Evolutionary conservation across 768 basidiomycete species (phyloP), one percentile per base, ranked within the genome.

Genomic region (Plicaturopsis crispa): DNA sequence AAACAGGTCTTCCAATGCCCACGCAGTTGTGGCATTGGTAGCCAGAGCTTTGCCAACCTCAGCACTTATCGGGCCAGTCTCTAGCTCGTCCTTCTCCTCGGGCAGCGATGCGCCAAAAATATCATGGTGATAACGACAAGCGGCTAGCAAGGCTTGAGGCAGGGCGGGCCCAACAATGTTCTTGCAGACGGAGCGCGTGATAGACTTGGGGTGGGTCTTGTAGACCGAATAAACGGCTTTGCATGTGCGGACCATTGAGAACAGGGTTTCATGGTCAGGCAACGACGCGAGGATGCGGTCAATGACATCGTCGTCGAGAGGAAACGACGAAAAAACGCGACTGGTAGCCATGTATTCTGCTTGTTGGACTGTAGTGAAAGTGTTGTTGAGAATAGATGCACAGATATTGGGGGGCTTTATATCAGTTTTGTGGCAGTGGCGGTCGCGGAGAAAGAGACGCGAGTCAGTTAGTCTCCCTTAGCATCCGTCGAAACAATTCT

Each of bases 1-100:
- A 43, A 62, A 70, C 1, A 67, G 42, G 32, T 59, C 57, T 48
- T 67, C 66, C 23, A 70, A 40, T 3, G 38, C 33, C 4, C 33
- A 46, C 14, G 61, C 53, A 11, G 49, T 44, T n/a, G 33, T 18
- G 8, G 56, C 57, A 36, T 56, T 50, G 2, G 33, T n/a, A 10
- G 46, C 46, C 14, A 68, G 34, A 8, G 42, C 13, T 37, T 40
- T 24, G 37, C 35, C 45, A 39, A 59, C 57, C 43, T 49, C 19
- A 47, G 28, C 10, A 24, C 44, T 44, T 31, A 56, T 47, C 18
- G 46, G 37, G 4, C 46, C 36, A 5, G 45, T 45, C 10, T 46
- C n/a, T 39, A 36, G 48, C 45, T 32, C 32, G 23, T 16, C 44
- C 49, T 6, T 40, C 31, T 18, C 24, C 20, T 23, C 30, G 22